phyloP scores from a whole-genome alignment of 2,329 filamentous ascomycete genomes.

The Pezicula radicicola region DNA sequence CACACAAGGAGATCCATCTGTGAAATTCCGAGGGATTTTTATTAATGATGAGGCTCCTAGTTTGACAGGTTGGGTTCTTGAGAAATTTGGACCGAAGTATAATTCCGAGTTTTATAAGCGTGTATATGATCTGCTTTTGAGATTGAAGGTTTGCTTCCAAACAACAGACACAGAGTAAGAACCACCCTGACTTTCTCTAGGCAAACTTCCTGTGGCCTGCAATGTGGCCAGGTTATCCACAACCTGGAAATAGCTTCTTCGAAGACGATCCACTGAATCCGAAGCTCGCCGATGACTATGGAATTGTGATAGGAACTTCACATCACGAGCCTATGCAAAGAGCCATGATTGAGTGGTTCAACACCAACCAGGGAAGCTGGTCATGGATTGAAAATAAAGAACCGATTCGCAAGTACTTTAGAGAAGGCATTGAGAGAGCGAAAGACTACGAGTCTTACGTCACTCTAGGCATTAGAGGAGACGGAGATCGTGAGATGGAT shows the following conservation, averaged over 20 bases:
- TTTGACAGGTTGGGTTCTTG: slow-evolving; percentile 56
- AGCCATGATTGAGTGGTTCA: slow-evolving; percentile 50
- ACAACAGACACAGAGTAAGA: background rate
- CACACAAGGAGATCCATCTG: slow-evolving; percentile 43
- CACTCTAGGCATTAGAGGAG: slow-evolving; percentile 67
- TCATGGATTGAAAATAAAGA: slow-evolving; percentile 65
- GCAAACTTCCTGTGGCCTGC: slow-evolving; percentile 75
- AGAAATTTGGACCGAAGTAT: slow-evolving; percentile 35
- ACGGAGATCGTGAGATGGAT: slow-evolving; percentile 57
- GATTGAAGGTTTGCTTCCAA: slow-evolving; percentile 40
- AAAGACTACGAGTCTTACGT: slow-evolving; percentile 60
- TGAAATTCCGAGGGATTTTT: slow-evolving; percentile 55
- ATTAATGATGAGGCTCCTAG: slow-evolving; percentile 56
- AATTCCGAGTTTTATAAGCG: slow-evolving; percentile 61
- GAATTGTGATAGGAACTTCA: slow-evolving; percentile 66
- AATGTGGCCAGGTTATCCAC: slow-evolving; percentile 56
- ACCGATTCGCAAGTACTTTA: slow-evolving; percentile 64
- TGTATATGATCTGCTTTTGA: slow-evolving; percentile 67
- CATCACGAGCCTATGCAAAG: slow-evolving; percentile 70
- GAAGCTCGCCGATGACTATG: slow-evolving; percentile 64
- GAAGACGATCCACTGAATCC: slow-evolving; percentile 65
- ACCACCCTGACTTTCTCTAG: slow-evolving; percentile 34
- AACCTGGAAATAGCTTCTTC: slow-evolving; percentile 58
- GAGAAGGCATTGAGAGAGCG: slow-evolving; percentile 59
- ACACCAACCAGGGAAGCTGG: slow-evolving; percentile 53